Evolutionary conservation across 2,329 filamentous ascomycete species (phyloP), one percentile per base, ranked within the genome.

Genomic region (Alternaria tenuissima): DNA sequence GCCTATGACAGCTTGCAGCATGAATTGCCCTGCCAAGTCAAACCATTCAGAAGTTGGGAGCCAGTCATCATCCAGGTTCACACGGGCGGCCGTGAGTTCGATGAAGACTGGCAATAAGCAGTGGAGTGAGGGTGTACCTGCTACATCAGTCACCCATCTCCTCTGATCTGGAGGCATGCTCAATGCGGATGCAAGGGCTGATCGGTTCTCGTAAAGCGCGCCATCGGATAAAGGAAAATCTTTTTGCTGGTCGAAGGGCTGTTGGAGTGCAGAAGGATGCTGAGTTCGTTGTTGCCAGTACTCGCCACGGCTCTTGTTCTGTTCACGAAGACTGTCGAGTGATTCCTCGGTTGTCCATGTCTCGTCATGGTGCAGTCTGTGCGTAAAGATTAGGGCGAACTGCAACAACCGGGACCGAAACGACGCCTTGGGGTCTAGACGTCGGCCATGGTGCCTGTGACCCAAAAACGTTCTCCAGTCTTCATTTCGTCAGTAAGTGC

Each of bases 1-100:
- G 69, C 87, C 84, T 4, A 85, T 62, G 8, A 78, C 79, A 36
- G 83, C 80, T 59, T 86, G 83, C 8, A 83, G 66, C 78, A 86
- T 83, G 58, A 84, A 83, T 16, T 80, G 76, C 1, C 76, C 80
- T 1, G 81, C 78, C 9, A 85, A 69, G 22, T 82, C 74, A 65
- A 83, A 80, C 80, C 82, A 85, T 11, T 77, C 71, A 7, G 71
- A 64, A 5, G 71, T 77, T 4, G 80, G 73, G 6, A 66, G 57
- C 66, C 74, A 78, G 39, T 78, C 73, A 28, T 72, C 73, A 41
- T 63, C 69, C 18, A 76, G 64, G 16, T 65, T 60, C 9, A 70
- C 62, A 36, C 81, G 76, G 7, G 76, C 69, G 3, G 78, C 76
- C 18, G 83, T 84, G 89, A 87, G 73, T 28, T 78, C 72, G 65